phyloP scores from a whole-genome alignment of 1,139 yeast species.

The Zhuliangozyma blackwelliae region DNA sequence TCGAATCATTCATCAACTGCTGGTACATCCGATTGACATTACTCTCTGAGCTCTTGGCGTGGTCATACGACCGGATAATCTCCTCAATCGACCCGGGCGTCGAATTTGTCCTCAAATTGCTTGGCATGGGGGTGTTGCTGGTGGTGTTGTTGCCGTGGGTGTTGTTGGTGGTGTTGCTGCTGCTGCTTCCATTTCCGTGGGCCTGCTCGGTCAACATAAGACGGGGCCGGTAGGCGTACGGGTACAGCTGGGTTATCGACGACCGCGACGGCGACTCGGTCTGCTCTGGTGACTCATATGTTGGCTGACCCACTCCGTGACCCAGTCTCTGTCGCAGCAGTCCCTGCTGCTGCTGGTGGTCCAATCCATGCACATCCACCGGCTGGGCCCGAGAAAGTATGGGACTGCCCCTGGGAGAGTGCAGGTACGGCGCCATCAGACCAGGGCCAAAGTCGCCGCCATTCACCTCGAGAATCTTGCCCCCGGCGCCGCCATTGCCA shows the following conservation, averaged over 20 bases:
- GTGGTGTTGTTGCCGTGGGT: slow-evolving; percentile 2
- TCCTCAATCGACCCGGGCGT: slow-evolving; percentile 32
- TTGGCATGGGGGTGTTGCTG: neutral
- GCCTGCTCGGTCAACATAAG: slow-evolving; percentile 44
- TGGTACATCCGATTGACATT: slow-evolving; percentile 29
- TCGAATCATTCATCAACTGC: slow-evolving; percentile 22
- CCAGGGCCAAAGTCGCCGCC: slow-evolving; percentile 7
- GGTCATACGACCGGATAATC: slow-evolving; percentile 27
- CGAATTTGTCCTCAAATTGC: slow-evolving; percentile 1
- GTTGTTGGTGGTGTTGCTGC: neutral
- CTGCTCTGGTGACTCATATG: no score
- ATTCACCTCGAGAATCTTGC: slow-evolving; percentile 39
- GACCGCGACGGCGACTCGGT: neutral
- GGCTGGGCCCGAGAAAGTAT: slow-evolving; percentile 5
- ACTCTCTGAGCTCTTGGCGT: slow-evolving; percentile 6
- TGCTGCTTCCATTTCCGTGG: slow-evolving; percentile 17
- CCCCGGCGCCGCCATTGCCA: slow-evolving; percentile 57
- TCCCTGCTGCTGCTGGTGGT: neutral
- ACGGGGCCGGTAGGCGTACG: slow-evolving; percentile 28
- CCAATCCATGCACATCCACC: neutral
- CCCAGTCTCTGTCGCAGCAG: no score
- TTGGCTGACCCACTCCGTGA: no score
- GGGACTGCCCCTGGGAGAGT: slow-evolving; percentile 3
- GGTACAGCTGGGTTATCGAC: slow-evolving; percentile 8
- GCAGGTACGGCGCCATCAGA: no score